Evolutionary conservation across 1,284 basidiomycete species (phyloP).

Genomic region (Cryptococcus amylolentus): DNA sequence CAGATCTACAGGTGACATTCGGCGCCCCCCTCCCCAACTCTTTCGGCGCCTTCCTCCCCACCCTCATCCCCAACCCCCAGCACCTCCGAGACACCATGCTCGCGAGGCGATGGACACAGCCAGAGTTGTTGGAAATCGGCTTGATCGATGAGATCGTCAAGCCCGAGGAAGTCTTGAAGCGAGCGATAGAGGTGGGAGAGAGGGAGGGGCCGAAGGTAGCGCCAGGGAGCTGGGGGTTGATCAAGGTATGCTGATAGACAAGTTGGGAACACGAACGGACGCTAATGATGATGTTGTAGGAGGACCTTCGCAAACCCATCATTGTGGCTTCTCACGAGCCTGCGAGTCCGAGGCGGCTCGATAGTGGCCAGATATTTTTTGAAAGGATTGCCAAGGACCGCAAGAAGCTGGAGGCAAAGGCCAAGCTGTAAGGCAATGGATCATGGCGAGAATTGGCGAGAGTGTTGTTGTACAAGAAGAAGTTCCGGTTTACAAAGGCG

Average conservation of each 20-base stretch:
- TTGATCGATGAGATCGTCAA: constrained; percentile 69
- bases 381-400: constrained; percentile 22
- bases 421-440: constrained; percentile 22
- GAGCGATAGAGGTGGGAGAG: constrained; percentile 49
- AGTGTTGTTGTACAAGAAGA: too few species aligned
- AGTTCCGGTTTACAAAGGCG: too few species aligned
- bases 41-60: constrained; percentile 63
- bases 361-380: constrained; percentile 33
- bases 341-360: constrained; percentile 13
- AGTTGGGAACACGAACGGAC: not conserved
- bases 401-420: constrained; percentile 12
- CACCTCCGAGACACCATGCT: constrained; percentile 71
- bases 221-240: constrained; percentile 53
- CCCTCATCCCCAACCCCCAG: constrained; percentile 63
- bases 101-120: constrained; percentile 74
- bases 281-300: constrained; percentile 31
- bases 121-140: constrained; percentile 65
- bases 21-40: constrained; percentile 74
- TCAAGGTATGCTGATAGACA: constrained; percentile 50
- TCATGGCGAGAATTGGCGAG: too few species aligned
- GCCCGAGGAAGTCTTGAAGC: constrained; percentile 56
- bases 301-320: constrained; percentile 50
- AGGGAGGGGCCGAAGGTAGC: constrained; percentile 49
- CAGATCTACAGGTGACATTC: constrained; percentile 63
- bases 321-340: constrained; percentile 44